Percentiles rank a stretch among this genome's conserved stretches.
phyloP scores from a whole-genome alignment of 2,329 filamentous ascomycete genomes.

The Cladosporium sp. region DNA sequence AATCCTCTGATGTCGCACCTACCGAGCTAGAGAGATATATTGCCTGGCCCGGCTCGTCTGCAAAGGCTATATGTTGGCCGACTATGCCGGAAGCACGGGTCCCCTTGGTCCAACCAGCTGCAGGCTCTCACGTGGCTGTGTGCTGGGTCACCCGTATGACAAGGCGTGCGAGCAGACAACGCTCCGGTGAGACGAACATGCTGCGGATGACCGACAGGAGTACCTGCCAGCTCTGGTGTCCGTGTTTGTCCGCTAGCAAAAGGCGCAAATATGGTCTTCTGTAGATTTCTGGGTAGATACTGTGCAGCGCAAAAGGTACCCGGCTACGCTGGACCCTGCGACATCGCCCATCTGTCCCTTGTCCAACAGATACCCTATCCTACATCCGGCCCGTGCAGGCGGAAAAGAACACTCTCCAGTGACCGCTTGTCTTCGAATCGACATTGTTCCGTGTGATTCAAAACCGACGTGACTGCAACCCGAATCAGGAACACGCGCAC shows the following conservation, averaged over 20 bases:
- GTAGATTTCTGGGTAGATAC: too few species aligned
- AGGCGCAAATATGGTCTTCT: too few species aligned
- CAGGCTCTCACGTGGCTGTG: constrained; percentile 8
- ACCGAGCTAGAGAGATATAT: neutral
- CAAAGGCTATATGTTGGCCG: neutral
- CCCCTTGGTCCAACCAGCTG: neutral
- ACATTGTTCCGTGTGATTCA: neutral
- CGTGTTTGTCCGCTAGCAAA: neutral
- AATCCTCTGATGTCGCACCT: neutral
- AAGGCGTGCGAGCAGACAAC: neutral
- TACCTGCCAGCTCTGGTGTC: neutral
- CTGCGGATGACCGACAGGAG: constrained; percentile 1
- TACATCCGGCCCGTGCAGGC: neutral
- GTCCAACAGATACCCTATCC: neutral
- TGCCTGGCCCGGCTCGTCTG: neutral
- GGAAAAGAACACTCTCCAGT: neutral
- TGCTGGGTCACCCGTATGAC: neutral
- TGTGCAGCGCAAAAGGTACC: neutral
- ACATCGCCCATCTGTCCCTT: neutral
- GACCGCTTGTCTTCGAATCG: neutral
- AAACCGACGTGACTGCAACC: neutral
- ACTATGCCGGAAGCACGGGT: neutral
- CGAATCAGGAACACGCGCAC: too few species aligned
- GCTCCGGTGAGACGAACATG: neutral
- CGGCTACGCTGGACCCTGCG: neutral